These are phyloP conservation scores for Chondrostereum purpureum DNA, from an alignment of 1,284 basidiomycete species.

Conservation along the genomic window DNA sequence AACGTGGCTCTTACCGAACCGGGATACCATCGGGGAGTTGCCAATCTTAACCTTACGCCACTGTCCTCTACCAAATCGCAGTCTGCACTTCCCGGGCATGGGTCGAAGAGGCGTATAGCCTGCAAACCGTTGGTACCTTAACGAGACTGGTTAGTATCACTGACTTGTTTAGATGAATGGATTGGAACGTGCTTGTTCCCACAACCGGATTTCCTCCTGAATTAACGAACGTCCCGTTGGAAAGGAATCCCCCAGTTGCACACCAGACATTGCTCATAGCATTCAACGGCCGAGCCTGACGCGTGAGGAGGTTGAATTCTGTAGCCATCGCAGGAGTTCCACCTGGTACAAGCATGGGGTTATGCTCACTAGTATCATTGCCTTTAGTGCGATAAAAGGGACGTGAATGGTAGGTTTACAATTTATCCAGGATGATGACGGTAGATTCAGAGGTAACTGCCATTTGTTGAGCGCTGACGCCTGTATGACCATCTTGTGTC, in stretches of 20 bases:
- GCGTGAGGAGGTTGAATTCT: slow-evolving; percentile 28
- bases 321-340: slow-evolving; percentile 32
- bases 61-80: not conserved
- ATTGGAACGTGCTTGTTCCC: slow-evolving; percentile 8
- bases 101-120: not conserved
- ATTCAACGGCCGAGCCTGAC: slow-evolving; percentile 28
- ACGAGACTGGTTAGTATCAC: not conserved
- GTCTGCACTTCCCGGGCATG: not conserved
- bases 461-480: slow-evolving; percentile 35
- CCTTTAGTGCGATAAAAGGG: not conserved
- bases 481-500: slow-evolving; percentile 22
- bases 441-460: slow-evolving; percentile 30
- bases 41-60: not conserved
- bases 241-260: slow-evolving; percentile 34
- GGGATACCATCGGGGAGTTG: not conserved
- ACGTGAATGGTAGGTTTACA: slow-evolving; percentile 21
- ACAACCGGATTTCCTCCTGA: slow-evolving; percentile 9
- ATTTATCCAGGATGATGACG: slow-evolving; percentile 33
- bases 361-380: slow-evolving; percentile 18
- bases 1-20: not conserved
- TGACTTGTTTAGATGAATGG: not conserved
- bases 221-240: slow-evolving; percentile 32
- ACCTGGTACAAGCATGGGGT: slow-evolving; percentile 11
- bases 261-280: slow-evolving; percentile 39
- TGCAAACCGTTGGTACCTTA: not conserved